A percentile compares a stretch with the other conserved stretches of the same genome.
Evolutionary conservation across 352 stramenopile genomes (phyloP).

Genomic region (Phytophthora fragariae): DNA sequence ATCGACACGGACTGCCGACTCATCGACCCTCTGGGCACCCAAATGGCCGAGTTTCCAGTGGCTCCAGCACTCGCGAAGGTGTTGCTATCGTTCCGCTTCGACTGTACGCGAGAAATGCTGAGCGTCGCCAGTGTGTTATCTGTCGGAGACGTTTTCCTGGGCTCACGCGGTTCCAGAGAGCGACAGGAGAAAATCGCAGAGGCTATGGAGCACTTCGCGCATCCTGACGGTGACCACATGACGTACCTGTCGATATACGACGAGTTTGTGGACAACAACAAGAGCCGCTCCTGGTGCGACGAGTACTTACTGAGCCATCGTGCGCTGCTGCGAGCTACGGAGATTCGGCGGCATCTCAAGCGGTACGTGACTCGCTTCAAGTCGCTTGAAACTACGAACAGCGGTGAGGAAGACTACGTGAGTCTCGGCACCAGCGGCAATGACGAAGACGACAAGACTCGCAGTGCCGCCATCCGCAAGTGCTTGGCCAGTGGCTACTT

Average conservation of each 20-base stretch:
- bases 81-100: conserved; percentile 61
- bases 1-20: conserved; percentile 67
- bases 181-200: conserved; percentile 73
- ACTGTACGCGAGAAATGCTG: conserved; percentile 94
- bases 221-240: conserved; percentile 76
- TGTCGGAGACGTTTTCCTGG: conserved; percentile 90
- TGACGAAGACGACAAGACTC: conserved; percentile 33
- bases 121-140: conserved; percentile 97
- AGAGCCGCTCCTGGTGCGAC: conserved; percentile 77
- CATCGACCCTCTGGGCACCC: conserved; percentile 86
- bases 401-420: conserved; percentile 27
- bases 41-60: conserved; percentile 98
- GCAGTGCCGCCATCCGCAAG: conserved; percentile 54
- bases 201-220: conserved; percentile 71
- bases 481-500: conserved; percentile 90
- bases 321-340: conserved; percentile 63
- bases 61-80: conserved; percentile 90
- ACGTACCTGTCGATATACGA: conserved; percentile 78
- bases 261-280: conserved; percentile 73
- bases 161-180: conserved; percentile 64
- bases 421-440: conserved; percentile 12
- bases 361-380: conserved; percentile 72
- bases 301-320: conserved; percentile 70
- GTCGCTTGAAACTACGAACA: conserved; percentile 4
- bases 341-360: conserved; percentile 77